Percentiles rank a stretch among this genome's conserved stretches.
Evolutionary conservation across 305 asterid species (phyloP).

Genomic region (Fraxinus latifolia): DNA sequence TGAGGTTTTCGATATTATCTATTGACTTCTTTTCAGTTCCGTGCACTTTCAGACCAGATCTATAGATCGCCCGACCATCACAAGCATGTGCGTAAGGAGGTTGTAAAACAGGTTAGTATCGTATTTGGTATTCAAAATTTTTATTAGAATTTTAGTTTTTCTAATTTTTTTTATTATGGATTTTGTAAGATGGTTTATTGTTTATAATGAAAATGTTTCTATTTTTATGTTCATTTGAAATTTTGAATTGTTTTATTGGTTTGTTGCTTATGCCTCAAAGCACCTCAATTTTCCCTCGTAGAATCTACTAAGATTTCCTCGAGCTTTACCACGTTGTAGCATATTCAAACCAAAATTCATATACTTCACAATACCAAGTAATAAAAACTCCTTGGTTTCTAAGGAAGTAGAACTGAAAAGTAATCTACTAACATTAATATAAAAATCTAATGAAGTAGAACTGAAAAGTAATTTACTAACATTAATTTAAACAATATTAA

Average conservation of each 20-base stretch:
- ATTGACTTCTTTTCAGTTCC: conserved; percentile 38
- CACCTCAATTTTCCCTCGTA: not conserved
- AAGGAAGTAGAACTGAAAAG: not conserved
- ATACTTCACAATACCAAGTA: not conserved
- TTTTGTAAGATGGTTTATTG: not conserved
- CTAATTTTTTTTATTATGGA: not conserved
- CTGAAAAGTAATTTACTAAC: not conserved
- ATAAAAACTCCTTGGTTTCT: not conserved
- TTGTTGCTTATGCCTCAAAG: not conserved
- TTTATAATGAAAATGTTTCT: not conserved
- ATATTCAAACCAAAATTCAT: not conserved
- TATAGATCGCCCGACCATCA: conserved; percentile 63
- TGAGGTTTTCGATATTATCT: not conserved
- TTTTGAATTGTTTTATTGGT: not conserved
- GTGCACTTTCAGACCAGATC: conserved; percentile 66
- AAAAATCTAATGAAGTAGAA: not conserved
- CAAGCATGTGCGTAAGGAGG: conserved; percentile 57
- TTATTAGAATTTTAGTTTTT: not conserved
- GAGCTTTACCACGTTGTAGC: not conserved
- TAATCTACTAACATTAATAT: not conserved
- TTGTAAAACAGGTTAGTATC: conserved; percentile 53
- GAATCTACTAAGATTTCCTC: not conserved
- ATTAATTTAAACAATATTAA: not conserved
- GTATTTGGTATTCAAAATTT: not conserved
- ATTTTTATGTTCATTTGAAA: not conserved